phyloP scores from a whole-genome alignment of 192 early-diverging fungal genomes.

The Coemansia sp. region DNA sequence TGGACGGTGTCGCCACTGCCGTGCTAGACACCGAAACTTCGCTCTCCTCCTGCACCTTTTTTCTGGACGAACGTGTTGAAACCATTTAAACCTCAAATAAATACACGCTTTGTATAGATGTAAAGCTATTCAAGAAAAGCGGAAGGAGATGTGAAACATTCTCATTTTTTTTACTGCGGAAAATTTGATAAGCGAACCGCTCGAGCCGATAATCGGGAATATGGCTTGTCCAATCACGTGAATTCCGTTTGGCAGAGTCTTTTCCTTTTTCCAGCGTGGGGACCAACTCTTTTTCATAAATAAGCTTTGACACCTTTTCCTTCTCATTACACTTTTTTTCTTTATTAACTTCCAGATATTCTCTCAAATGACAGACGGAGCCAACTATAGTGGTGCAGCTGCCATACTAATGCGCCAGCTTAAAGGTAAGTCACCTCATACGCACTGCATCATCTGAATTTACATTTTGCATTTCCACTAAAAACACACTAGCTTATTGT shows the following conservation, averaged over 20 bases:
- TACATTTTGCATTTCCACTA: too few relatives aligned
- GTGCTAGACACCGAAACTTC: neutral
- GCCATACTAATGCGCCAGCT: conserved; percentile 36
- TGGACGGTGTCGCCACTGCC: conserved; percentile 12
- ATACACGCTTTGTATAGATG: neutral
- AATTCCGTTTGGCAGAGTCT: neutral
- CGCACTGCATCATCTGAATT: too few relatives aligned
- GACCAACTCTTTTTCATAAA: too few relatives aligned
- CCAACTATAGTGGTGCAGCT: conserved; percentile 13
- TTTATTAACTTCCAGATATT: neutral
- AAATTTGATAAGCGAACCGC: too few relatives aligned
- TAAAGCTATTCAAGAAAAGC: neutral
- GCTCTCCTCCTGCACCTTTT: neutral
- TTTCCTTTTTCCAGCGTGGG: neutral
- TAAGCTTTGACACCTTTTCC: neutral
- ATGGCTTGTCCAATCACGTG: conserved; percentile 5
- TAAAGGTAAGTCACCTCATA: conserved; percentile 19
- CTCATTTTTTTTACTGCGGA: too few relatives aligned
- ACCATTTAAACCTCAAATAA: conserved; percentile 6
- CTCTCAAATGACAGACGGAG: conserved; percentile 16
- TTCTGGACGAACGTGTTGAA: conserved; percentile 1
- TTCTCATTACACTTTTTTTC: conserved; percentile 1
- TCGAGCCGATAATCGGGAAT: too few relatives aligned
- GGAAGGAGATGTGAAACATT: too few relatives aligned
- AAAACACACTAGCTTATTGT: neutral